phyloP scores from a whole-genome alignment of 345 rosid genomes.

The Euphorbia tirucalli region DNA sequence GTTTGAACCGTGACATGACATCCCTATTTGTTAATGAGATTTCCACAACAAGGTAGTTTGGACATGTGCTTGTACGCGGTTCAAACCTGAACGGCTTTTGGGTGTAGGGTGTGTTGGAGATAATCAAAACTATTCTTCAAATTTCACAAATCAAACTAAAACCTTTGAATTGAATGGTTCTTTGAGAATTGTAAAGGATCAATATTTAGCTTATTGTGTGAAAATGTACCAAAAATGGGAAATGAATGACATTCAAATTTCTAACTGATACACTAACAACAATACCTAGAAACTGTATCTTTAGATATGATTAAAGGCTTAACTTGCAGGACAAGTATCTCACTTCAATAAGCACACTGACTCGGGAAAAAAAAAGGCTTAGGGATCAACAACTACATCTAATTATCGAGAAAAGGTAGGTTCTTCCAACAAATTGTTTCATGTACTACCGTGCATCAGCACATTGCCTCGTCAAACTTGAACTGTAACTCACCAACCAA shows the following conservation, averaged over 20 bases:
- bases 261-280: neutral
- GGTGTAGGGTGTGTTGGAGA: too few relatives aligned
- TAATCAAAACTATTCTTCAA: too few relatives aligned
- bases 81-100: too few relatives aligned
- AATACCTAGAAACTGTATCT: neutral
- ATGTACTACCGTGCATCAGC: neutral
- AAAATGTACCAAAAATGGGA: neutral
- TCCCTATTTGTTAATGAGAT: neutral
- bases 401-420: neutral
- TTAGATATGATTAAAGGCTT: neutral
- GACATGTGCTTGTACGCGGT: neutral
- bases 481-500: neutral
- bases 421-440: neutral
- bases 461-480: neutral
- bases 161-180: too few relatives aligned
- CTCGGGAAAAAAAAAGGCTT: neutral
- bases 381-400: neutral
- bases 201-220: neutral
- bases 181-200: too few relatives aligned
- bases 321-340: neutral
- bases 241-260: neutral
- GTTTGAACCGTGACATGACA: too few relatives aligned
- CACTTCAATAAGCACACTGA: neutral
- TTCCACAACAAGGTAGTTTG: neutral
- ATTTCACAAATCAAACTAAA: too few relatives aligned